Base-by-base conservation (phyloP, 106 monocot species). In the Gastrodia elata region DNA sequence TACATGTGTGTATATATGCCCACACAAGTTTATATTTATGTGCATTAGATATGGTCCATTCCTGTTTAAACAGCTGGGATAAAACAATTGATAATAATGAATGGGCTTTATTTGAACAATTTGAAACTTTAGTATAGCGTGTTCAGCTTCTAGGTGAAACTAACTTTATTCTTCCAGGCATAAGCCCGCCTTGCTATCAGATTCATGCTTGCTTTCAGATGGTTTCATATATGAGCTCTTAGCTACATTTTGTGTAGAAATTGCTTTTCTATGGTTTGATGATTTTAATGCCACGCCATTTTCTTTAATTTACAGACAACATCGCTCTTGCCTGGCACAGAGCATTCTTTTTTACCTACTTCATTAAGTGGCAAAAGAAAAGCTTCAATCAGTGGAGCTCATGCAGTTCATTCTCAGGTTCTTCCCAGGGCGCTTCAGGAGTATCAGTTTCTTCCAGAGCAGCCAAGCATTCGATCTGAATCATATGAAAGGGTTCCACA, bases 391-490 rank as follows among this genome's bases (percentile, higher is more conserved):
- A 76, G 73, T 28, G 77, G 71, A 74, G 65, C 84, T 55, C 87
- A 79, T 81, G 64, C 67, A 68, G 75, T 86, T 43, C 88, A 88
- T 69, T 68, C 88, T 74, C 92, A 83, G 40, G 67, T 68, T 32
- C 69, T 71, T 82, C 68, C 85, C 22, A 89, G 87, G 75, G 82
- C 87, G 4, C 84, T 82, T 35, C 93, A 98, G 64, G 97, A 98
- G 72, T 98, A 98, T 76, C 93, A 98, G 64, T 98, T 98, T 85
- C 84, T 98, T 70, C 97, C 97, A 38, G 91, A 98, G 84, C 90
- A 97, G 68, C 96, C 96, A 76, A 88, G 77, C 74, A 83, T 80
- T 32, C 80, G 68, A 52, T 77, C 85, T 71, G 95, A 94, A 26
- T 39, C 75, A 71, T 86, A 88, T 75, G 93, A 93, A 61, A 88